Evolutionary conservation across 2,329 filamentous ascomycete species (phyloP), one percentile per base, ranked within the genome.

Genomic region (Alternaria arborescens): DNA sequence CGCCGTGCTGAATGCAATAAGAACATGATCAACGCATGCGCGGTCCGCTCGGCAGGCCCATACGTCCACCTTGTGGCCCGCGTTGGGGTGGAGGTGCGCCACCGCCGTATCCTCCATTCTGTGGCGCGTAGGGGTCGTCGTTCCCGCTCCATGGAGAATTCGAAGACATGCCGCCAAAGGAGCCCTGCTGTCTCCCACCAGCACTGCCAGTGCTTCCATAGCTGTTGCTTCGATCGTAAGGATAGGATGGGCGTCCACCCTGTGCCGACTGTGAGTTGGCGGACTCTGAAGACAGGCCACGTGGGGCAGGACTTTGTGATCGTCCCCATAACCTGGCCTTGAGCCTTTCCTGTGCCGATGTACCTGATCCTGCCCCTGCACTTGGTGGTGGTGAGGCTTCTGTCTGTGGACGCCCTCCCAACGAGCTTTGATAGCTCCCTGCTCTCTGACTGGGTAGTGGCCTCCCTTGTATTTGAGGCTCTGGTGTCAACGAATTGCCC

Each of bases 261-360:
- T 67, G 66, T 12, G 53, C 53, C 3, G 69, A 58, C 38, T 73
- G 69, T n/a, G 63, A 47, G 34, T 38, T 62, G 22, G 60, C 58
- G 12, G 72, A 71, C n/a, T 70, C 68, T 20, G 55, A 54, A 22
- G 74, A 67, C 7, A 68, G 55, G 6, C 69, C 64, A 52, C 71
- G 75, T 60, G 70, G 76, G 24, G 81, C 80, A 8, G 88, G 87
- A 65, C 87, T 89, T 48, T 82, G 82, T 43, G 86, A 86, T 66
- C 85, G 83, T 22, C 87, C 88, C 84, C 93, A 93, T 46, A 97
- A 81, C 63, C 92, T 83, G 71, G 93, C 92, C 74, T 93, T 92
- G 69, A 97, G 82, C 68, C 92, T 85, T 70, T 97, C 92, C 80
- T 96, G 92, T 52, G 93, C 93, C 20, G 89, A 88, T 34, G 83